Base-by-base conservation (phyloP, 2,329 filamentous ascomycete species). In the Colletotrichum horii region DNA sequence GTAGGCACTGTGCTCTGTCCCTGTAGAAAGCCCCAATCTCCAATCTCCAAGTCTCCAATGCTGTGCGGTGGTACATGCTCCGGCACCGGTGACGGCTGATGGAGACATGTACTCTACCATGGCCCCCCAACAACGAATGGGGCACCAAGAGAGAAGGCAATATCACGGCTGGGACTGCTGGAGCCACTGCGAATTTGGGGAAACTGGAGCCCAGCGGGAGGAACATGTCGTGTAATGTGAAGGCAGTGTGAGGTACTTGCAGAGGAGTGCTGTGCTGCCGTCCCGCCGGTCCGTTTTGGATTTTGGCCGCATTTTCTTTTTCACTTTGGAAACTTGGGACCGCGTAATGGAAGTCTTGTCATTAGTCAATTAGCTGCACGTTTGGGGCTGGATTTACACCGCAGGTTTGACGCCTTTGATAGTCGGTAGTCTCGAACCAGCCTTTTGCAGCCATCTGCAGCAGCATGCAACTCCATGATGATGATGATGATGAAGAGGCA, bases 261-360 rank as follows among this genome's bases (percentile, higher is more conserved):
- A 48, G 38, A 48, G 30, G 11, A 6, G 38, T 28, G 24, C 24
- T 43, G 3, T 16, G 52, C 24, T 26, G 52, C 19, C 34, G 22
- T 30, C 66, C 30, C 24, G 38, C 69, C 38, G 24, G 30, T 43
- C 60, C 14, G 22, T 67, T 36, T 24, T 22, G n/a, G 4, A 22
- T 38, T 58, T 26, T 58, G 22, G 24, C 32, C 28, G 38, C 38
- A 67, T 66, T 66, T 52, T 30, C 64, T 32, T 66, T 30, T 66
- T 43, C 30, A 55, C 34, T 52, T 70, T 36, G 14, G 26, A 70
- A 26, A n/a, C 36, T 64, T 58, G 61, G 67, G 26, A 71, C 62
- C 72, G 22, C 30, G 62, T 75, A 71, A 75, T 67, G 28, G 16
- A 15, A 43, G 62, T 6, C 72, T 71, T 34, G 55, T 66, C 61